Evolutionary conservation across 768 basidiomycete genomes (phyloP).

Genomic region (Boletus rex-veris): DNA sequence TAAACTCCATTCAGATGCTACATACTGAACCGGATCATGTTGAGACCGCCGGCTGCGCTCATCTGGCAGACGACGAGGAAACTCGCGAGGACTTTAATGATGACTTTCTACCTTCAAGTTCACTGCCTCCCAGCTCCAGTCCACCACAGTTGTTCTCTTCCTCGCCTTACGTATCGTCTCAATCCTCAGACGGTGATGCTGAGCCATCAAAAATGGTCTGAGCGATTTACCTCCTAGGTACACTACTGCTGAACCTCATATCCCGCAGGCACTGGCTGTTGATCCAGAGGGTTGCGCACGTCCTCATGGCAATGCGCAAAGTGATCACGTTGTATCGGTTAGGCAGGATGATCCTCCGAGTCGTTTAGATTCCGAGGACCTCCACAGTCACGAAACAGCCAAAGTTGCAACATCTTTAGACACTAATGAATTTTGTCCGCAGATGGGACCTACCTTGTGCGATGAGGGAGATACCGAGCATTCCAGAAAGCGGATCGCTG

Average conservation of each 20-base stretch:
- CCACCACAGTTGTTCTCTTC: conserved; percentile 43
- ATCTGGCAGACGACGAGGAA: conserved; percentile 1
- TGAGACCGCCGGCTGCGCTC: background rate
- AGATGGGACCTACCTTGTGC: background rate
- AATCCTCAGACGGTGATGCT: conserved; percentile 20
- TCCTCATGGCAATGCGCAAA: background rate
- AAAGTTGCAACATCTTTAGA: background rate
- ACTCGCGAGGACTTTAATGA: conserved; percentile 4
- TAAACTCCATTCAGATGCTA: background rate
- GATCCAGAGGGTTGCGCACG: background rate
- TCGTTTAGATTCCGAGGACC: background rate
- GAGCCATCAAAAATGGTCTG: conserved; percentile 18
- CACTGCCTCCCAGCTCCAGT: conserved; percentile 44
- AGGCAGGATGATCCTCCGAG: background rate
- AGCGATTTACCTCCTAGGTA: background rate
- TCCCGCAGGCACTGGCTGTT: conserved; percentile 1
- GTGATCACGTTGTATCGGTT: background rate
- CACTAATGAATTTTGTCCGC: background rate
- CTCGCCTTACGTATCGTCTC: conserved; percentile 38
- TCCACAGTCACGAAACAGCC: background rate
- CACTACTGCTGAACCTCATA: background rate
- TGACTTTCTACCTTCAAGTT: conserved; percentile 10
- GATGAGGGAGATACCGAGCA: background rate
- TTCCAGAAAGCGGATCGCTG: conserved; percentile 10
- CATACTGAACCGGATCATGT: background rate